phyloP scores from a whole-genome alignment of 1,284 basidiomycete genomes.

The Ganoderma multipileum region DNA sequence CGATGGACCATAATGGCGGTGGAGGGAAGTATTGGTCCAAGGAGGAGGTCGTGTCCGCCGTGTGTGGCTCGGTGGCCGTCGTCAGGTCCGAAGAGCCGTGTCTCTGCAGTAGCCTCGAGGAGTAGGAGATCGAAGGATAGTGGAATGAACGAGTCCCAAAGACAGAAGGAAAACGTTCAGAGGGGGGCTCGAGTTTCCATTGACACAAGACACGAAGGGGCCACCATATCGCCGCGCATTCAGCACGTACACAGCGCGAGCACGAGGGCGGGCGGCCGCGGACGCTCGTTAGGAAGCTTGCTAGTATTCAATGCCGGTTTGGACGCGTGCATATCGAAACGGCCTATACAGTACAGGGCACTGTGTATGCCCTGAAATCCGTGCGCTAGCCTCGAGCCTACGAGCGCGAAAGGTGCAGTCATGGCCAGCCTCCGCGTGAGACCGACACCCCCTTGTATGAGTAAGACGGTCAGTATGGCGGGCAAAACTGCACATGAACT shows the following conservation, averaged over 20 bases:
- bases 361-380: neutral
- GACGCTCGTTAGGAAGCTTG: neutral
- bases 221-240: neutral
- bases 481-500: neutral
- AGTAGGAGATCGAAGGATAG: neutral
- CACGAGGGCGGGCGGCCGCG: neutral
- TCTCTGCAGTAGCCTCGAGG: neutral
- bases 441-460: neutral
- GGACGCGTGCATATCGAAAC: neutral
- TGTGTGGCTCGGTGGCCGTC: neutral
- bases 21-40: slow-evolving; percentile 12
- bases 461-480: neutral
- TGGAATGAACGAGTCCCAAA: neutral
- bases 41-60: slow-evolving; percentile 2
- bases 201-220: neutral
- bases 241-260: neutral
- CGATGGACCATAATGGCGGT: slow-evolving; percentile 14
- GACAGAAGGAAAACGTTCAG: neutral
- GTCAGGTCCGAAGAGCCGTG: neutral
- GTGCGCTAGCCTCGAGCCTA: neutral
- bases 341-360: neutral
- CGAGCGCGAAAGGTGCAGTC: neutral
- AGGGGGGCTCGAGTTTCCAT: neutral
- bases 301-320: neutral
- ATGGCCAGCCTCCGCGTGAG: neutral